These are phyloP conservation scores for Plectranthus barbatus DNA, from an alignment of 257 asterid species.

Conservation along the genomic window DNA sequence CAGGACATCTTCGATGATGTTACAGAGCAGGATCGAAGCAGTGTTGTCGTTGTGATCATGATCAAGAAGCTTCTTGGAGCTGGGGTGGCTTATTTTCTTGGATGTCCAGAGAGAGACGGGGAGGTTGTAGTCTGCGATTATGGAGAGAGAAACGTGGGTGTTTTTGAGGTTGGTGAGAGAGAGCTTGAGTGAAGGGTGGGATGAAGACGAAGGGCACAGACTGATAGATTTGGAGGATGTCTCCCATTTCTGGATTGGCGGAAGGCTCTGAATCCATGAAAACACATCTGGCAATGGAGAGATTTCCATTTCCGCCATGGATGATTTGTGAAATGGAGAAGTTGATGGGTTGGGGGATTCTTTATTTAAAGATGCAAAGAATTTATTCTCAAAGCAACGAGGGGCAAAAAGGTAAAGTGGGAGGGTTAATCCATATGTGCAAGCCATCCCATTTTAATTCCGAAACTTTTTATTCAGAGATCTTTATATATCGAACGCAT, in stretches of 20 bases:
- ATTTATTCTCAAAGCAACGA: slow-evolving; percentile 18
- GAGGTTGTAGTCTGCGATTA: slow-evolving; percentile 48
- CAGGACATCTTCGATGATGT: slow-evolving; percentile 42
- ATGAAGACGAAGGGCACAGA: slow-evolving; percentile 44
- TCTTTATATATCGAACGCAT: no score
- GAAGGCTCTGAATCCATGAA: slow-evolving; percentile 57
- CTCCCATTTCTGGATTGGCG: slow-evolving; percentile 42
- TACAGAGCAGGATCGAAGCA: slow-evolving; percentile 19
- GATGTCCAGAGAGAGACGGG: slow-evolving; percentile 74
- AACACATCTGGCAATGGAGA: slow-evolving; percentile 46
- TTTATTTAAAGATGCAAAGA: slow-evolving; percentile 21
- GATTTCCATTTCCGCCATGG: slow-evolving; percentile 20
- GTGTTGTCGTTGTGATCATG: slow-evolving; percentile 1
- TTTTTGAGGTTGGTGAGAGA: slow-evolving; percentile 29
- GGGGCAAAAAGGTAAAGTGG: slow-evolving; percentile 4
- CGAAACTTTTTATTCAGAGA: no score
- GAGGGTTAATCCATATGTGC: neutral
- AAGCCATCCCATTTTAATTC: neutral
- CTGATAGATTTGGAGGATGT: slow-evolving; percentile 28
- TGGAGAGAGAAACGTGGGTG: slow-evolving; percentile 35
- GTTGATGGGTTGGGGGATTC: neutral
- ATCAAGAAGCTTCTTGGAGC: slow-evolving; percentile 19
- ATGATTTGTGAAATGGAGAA: neutral
- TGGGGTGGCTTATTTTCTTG: slow-evolving; percentile 27
- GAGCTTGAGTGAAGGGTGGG: slow-evolving; percentile 56